phyloP scores from a whole-genome alignment of 805 yeast species.

The Wickerhamiella occidentalis region DNA sequence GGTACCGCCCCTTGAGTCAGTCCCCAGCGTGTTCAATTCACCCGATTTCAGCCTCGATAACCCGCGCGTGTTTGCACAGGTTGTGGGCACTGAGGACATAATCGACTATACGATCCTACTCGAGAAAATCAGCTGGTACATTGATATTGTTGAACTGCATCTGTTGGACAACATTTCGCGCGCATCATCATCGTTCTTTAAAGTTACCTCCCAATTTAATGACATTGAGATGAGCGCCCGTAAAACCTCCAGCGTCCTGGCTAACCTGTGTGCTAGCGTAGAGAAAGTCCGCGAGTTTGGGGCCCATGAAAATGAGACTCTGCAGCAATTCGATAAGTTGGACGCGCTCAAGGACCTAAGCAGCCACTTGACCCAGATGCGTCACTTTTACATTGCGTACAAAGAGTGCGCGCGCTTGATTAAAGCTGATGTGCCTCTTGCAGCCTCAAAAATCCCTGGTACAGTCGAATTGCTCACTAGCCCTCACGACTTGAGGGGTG shows the following conservation, averaged over 20 bases:
- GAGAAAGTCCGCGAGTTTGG: constrained; percentile 12
- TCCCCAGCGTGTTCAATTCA: constrained; percentile 62
- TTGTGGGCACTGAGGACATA: constrained; percentile 38
- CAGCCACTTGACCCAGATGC: constrained; percentile 40
- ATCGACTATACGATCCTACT: constrained; percentile 38
- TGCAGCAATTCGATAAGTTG: constrained; percentile 21
- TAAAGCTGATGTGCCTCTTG: not conserved
- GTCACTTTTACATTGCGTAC: constrained; percentile 24
- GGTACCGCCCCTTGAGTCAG: constrained; percentile 23
- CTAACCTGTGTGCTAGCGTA: constrained; percentile 29
- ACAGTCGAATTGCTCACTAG: not conserved
- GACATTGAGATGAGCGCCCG: constrained; percentile 35
- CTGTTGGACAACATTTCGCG: constrained; percentile 71
- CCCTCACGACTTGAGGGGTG: constrained; percentile 6
- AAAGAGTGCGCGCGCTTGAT: not conserved
- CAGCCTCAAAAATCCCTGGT: not conserved
- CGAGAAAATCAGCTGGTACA: constrained; percentile 66
- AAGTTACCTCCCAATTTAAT: constrained; percentile 68
- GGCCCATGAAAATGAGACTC: constrained; percentile 13
- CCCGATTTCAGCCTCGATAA: constrained; percentile 71
- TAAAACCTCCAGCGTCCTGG: constrained; percentile 32
- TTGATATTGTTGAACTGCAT: constrained; percentile 75
- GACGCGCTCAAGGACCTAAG: constrained; percentile 37
- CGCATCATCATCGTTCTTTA: constrained; percentile 74
- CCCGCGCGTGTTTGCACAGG: constrained; percentile 69